Conservation (phyloP, 176 grass and related monocot species). For the Carex kokanica region DNA sequence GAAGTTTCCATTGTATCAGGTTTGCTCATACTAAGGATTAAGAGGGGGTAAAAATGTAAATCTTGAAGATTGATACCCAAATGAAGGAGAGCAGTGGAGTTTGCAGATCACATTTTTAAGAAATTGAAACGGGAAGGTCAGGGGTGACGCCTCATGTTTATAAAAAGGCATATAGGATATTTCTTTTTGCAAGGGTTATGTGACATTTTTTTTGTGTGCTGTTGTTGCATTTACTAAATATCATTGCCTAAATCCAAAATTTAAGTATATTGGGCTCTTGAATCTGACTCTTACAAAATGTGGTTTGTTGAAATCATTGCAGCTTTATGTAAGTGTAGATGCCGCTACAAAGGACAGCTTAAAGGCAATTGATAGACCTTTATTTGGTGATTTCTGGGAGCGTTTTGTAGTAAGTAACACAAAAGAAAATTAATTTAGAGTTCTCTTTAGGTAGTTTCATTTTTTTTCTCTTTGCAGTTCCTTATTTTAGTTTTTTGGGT, state of each 20-base stretch:
- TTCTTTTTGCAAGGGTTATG: not conserved
- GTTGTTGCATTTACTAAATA: not conserved
- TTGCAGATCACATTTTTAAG: slow-evolving; percentile 21
- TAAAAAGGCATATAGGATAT: not conserved
- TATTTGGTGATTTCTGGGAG: slow-evolving; percentile 97
- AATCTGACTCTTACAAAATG: not conserved
- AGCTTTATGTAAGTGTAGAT: slow-evolving; percentile 96
- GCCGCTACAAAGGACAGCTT: slow-evolving; percentile 90
- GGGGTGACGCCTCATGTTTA: not conserved
- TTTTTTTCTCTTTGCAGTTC: not conserved
- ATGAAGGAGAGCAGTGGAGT: not conserved
- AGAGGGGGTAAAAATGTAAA: not conserved
- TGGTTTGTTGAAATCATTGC: slow-evolving; percentile 31
- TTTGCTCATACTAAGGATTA: not conserved
- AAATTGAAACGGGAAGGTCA: slow-evolving; percentile 8
- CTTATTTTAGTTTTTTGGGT: not conserved
- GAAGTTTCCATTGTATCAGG: not conserved
- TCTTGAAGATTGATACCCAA: too few relatives aligned
- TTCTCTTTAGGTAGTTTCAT: not conserved
- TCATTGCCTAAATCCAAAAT: slow-evolving; percentile 15
- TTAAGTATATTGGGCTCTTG: slow-evolving; percentile 1
- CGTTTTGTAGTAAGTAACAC: slow-evolving; percentile 65
- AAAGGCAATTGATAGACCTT: slow-evolving; percentile 91
- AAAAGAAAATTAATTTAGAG: slow-evolving; percentile 6
- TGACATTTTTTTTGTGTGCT: not conserved